Percentiles rank a stretch among this genome's conserved stretches.
Evolutionary conservation across 164 flowering plant species (phyloP).

Genomic region (Euptelea pleiosperma): DNA sequence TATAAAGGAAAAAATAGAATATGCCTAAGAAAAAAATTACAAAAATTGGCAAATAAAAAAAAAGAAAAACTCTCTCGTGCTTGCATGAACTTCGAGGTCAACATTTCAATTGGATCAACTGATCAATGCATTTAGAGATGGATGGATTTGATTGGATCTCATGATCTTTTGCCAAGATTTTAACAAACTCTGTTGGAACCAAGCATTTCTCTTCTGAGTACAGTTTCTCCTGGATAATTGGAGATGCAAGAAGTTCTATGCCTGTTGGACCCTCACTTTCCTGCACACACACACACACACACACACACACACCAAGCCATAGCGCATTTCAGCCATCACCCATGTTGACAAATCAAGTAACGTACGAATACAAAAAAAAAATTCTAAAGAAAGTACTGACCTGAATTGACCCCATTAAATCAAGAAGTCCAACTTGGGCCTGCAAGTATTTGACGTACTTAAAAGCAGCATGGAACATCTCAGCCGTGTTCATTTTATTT

Average conservation of each 20-base stretch:
- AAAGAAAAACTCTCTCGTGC: too few species aligned
- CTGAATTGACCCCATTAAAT: conserved; percentile 27
- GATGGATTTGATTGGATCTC: conserved; percentile 18
- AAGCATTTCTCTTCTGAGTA: conserved; percentile 54
- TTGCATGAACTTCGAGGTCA: background rate
- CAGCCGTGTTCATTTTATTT: conserved; percentile 77
- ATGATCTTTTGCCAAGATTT: conserved; percentile 25
- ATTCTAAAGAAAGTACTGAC: background rate
- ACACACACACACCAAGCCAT: background rate
- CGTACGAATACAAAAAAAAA: background rate
- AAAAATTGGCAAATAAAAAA: too few species aligned
- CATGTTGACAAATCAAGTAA: background rate
- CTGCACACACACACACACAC: conserved; percentile 18
- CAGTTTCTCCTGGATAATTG: conserved; percentile 61
- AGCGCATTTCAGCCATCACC: background rate
- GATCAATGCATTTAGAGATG: conserved; percentile 8
- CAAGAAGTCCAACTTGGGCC: conserved; percentile 64
- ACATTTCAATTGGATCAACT: conserved; percentile 1
- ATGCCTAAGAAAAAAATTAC: too few species aligned
- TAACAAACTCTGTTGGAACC: conserved; percentile 34
- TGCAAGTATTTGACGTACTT: conserved; percentile 74
- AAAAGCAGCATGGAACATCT: conserved; percentile 76
- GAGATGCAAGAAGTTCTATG: conserved; percentile 35
- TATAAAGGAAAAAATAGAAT: background rate
- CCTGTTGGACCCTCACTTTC: conserved; percentile 4